Evolutionary conservation across 306 rosid species (phyloP), one percentile per base, ranked within the genome.

Genomic region (Vigna radiata): DNA sequence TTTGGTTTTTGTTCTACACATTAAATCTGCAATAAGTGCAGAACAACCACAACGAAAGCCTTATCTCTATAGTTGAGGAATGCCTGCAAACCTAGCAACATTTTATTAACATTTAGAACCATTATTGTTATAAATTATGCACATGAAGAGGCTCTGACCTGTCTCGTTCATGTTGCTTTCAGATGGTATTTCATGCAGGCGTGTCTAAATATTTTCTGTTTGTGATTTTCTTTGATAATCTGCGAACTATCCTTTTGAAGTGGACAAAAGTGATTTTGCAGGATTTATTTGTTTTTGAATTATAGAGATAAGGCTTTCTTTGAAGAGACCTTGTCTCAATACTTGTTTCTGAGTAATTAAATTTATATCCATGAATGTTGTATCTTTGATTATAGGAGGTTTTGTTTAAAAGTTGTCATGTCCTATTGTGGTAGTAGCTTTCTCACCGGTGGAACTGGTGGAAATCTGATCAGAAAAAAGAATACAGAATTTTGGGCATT

Each of bases 1-100:
- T 71, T 71, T 53, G 49, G 36, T 18, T 71, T 71, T 54, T 58
- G 68, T 56, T 73, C 43, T 41, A 21, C 62, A 36, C 9, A 41
- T 16, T 39, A 56, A 41, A 56, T 55, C 5, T 72, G 9, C 68
- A 58, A 56, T 58, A 23, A 27, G 65, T 59, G 41, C 65, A 58
- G 14, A 58, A 23, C 33, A 56, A 7, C 16, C 3, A 6, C 14
- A 52, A 53, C 3, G 46, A 18, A 53, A 25, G 8, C 41, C 66
- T 14, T 27, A 46, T 47, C 13, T 29, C 5, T 18, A 5, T 53
- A 53, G 29, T 27, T 53, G 27, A 53, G 27, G 25, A 18, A 53
- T 18, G 27, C 21, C 5, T 18, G 60, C 29, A 53, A 53, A 18
- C 58, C 12, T 52, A 11, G 18, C 58, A 52, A n/a, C 7, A 7